Percentiles rank a stretch among this genome's conserved stretches.
Evolutionary conservation across 805 yeast genomes (phyloP).

Genomic region (Cyberlindnera misumaiensis): DNA sequence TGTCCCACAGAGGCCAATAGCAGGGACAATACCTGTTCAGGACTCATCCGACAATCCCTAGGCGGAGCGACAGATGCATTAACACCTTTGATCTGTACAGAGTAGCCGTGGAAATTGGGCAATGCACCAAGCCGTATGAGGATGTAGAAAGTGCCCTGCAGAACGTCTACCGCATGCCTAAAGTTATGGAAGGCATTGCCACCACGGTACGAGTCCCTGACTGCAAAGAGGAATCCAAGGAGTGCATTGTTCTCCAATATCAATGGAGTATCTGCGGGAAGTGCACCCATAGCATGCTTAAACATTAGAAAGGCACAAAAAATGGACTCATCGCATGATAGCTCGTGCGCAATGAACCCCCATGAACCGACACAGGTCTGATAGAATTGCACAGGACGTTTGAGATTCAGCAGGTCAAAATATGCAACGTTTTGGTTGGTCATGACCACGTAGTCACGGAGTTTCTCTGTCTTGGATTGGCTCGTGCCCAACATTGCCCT

Average conservation of each 20-base stretch:
- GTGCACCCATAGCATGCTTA: slow-evolving; percentile 31
- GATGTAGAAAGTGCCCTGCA: slow-evolving; percentile 80
- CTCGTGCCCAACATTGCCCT: slow-evolving; percentile 18
- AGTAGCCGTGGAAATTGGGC: slow-evolving; percentile 17
- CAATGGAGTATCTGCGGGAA: slow-evolving; percentile 11
- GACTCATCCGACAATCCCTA: slow-evolving; percentile 17
- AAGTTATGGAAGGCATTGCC: slow-evolving; percentile 93
- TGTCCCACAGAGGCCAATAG: slow-evolving; percentile 87
- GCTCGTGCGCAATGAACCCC: slow-evolving; percentile 66
- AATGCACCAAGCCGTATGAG: slow-evolving; percentile 28
- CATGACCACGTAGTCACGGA: slow-evolving; percentile 15
- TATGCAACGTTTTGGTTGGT: slow-evolving; percentile 27
- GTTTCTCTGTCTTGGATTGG: slow-evolving; percentile 6
- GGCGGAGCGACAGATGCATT: background rate
- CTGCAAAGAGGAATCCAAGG: slow-evolving; percentile 52
- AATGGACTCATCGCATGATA: slow-evolving; percentile 58
- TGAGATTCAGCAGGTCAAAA: slow-evolving; percentile 18
- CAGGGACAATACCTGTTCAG: slow-evolving; percentile 48
- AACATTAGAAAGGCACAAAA: slow-evolving; percentile 54
- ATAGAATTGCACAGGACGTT: slow-evolving; percentile 20
- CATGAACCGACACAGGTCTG: slow-evolving; percentile 45
- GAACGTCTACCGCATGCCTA: slow-evolving; percentile 91
- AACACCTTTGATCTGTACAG: slow-evolving; percentile 4
- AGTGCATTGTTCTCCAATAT: slow-evolving; percentile 37
- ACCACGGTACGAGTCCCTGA: slow-evolving; percentile 73